A percentile compares a stretch with the other conserved stretches of the same genome.
These are phyloP conservation scores for Brassica napus DNA, from an alignment of 345 rosid species.

Conservation along the genomic window DNA sequence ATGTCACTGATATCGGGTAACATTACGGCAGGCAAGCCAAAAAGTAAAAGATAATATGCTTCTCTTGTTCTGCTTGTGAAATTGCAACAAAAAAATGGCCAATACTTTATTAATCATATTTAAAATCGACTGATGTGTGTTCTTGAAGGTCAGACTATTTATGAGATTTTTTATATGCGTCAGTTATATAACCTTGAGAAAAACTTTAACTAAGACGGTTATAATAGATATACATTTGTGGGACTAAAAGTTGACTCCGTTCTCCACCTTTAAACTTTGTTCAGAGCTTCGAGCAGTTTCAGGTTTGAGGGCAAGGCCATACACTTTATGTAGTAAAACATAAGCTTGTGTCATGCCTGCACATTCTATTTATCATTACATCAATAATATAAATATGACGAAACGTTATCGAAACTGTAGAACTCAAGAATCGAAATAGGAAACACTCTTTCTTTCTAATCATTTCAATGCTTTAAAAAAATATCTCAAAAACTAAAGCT, in stretches of 20 bases:
- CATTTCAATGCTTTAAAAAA: too few species aligned
- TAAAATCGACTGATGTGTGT: too few species aligned
- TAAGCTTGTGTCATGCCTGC: not conserved
- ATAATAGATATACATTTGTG: too few species aligned
- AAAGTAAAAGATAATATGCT: not conserved
- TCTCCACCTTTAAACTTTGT: not conserved
- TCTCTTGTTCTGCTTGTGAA: constrained; percentile 1
- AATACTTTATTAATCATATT: not conserved
- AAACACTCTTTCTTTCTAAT: too few species aligned
- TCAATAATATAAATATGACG: not conserved
- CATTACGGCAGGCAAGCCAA: not conserved
- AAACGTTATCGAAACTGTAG: not conserved
- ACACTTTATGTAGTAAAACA: not conserved
- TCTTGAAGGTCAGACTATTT: too few species aligned
- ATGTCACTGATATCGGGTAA: not conserved
- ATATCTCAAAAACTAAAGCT: too few species aligned
- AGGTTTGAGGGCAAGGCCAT: not conserved
- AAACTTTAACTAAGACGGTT: too few species aligned
- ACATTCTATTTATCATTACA: not conserved
- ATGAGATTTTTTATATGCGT: too few species aligned
- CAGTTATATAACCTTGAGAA: too few species aligned
- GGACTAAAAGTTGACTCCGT: too few species aligned
- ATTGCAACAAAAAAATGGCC: not conserved
- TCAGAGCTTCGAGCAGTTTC: not conserved
- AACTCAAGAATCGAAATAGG: too few species aligned